A percentile compares a stretch with the other conserved stretches of the same genome.
These are phyloP conservation scores for Melanomma pulvis-pyrius DNA, from an alignment of 495 filamentous ascomycete genomes.

Conservation along the genomic window DNA sequence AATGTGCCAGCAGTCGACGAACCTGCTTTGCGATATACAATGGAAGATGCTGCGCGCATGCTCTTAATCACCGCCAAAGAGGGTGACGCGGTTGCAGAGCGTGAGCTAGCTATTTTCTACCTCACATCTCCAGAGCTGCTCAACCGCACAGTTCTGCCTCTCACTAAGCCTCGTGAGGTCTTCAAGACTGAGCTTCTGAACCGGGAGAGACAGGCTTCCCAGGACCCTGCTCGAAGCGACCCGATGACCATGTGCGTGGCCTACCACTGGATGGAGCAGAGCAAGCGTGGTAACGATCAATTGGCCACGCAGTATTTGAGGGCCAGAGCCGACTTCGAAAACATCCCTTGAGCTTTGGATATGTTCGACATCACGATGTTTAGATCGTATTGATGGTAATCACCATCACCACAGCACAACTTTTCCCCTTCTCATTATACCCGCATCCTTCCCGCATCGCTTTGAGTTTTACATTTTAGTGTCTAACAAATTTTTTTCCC, in stretches of 20 bases:
- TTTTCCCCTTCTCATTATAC: conserved; percentile 9
- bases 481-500: background rate
- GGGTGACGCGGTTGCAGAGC: conserved; percentile 86
- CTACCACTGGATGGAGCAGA: conserved; percentile 97
- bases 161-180: conserved; percentile 83
- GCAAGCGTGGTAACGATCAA: conserved; percentile 81
- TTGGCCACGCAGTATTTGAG: conserved; percentile 83
- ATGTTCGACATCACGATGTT: background rate
- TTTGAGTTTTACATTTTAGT: background rate
- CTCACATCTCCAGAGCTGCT: conserved; percentile 90
- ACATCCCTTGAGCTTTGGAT: conserved; percentile 48
- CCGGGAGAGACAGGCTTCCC: conserved; percentile 55
- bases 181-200: conserved; percentile 91
- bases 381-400: conserved; percentile 1
- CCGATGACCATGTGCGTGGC: conserved; percentile 93
- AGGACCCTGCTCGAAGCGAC: conserved; percentile 65
- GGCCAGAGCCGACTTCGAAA: conserved; percentile 64
- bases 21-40: conserved; percentile 59
- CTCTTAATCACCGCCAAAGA: conserved; percentile 95
- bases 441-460: conserved; percentile 10
- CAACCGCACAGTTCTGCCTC: conserved; percentile 78
- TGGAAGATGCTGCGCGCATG: conserved; percentile 87
- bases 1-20: conserved; percentile 25
- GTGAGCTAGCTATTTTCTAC: conserved; percentile 92
- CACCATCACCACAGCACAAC: background rate